Base-by-base conservation (phyloP, 2,329 filamentous ascomycete species). In the Kalaharituber pfeilii region DNA sequence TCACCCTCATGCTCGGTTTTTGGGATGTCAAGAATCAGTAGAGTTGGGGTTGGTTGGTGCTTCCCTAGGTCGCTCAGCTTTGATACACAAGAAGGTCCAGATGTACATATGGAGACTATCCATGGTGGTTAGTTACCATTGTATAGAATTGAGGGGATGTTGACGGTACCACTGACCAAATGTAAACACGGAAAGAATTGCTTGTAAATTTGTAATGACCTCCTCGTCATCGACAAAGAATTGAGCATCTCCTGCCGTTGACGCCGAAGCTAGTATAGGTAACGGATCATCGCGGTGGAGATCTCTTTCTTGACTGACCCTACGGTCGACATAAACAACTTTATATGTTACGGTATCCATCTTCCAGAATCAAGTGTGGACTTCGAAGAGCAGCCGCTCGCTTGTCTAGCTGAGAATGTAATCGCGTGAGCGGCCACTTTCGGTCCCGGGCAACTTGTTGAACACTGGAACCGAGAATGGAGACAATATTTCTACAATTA, bases 11-110 rank as follows among this genome's bases (percentile, higher is more conserved):
- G 56, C 44, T 57, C 55, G 15, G 65, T 56, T 60, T 65, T 63
- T 60, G 68, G 62, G 30, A 77, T 70, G 63, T 76, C 74, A 61
- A 77, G 70, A 45, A 78, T 71, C 20, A 75, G 74, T 50, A 79
- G 70, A 5, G 74, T 73, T n/a, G 76, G 76, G 50, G 70, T 72
- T 60, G 70, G 71, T 51, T 74, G 69, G 53, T 67, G 66, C 52
- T 73, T 72, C 60, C 69, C 72, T 29, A 78, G 65, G 59, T 76
- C 72, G 53, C 71, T 70, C 20, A 78, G 66, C 62, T 74, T 74
- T 15, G 69, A 67, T 58, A 75, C 69, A 61, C 77, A 77, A 20
- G 74, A 72, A 55, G 70, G 68, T 50, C 72, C 74, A 8, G 71
- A 72, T 45, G 70, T 69, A 62, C 75, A 78, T 33, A 77, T 67